These are phyloP conservation scores for Filosporella fistucella DNA, from an alignment of 495 filamentous ascomycete species.

Conservation along the genomic window DNA sequence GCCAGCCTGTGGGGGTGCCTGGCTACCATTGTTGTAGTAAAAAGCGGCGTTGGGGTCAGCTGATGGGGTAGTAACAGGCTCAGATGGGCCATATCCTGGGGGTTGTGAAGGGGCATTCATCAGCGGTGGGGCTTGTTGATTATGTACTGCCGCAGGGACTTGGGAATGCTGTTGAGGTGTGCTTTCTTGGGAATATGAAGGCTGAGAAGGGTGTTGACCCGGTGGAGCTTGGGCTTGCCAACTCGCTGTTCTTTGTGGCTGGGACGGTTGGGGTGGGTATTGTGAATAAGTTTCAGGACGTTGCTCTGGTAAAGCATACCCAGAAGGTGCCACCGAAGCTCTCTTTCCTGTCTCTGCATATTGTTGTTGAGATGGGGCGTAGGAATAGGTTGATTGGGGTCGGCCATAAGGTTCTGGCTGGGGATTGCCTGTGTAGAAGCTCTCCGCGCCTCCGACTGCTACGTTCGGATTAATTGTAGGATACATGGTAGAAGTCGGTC, in stretches of 20 bases:
- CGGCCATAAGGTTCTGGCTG: slow-evolving; percentile 46
- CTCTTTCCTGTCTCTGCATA: slow-evolving; percentile 21
- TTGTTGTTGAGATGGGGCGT: slow-evolving; percentile 26
- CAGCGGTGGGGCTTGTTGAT: slow-evolving; percentile 20
- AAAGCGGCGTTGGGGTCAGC: slow-evolving; percentile 42
- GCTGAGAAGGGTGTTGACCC: slow-evolving; percentile 28
- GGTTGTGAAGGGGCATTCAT: slow-evolving; percentile 26
- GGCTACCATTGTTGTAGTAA: slow-evolving; percentile 36
- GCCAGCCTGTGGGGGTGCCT: slow-evolving; percentile 12
- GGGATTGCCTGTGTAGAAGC: slow-evolving; percentile 70
- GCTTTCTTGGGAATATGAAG: slow-evolving; percentile 19
- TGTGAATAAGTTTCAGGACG: slow-evolving; percentile 16
- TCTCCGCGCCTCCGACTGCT: slow-evolving; percentile 58
- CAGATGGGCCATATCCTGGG: slow-evolving; percentile 24
- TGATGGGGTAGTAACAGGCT: slow-evolving; percentile 29
- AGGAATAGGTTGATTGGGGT: slow-evolving; percentile 29
- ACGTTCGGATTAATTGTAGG: slow-evolving; percentile 54
- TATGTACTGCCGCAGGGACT: background rate
- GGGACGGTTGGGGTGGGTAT: slow-evolving; percentile 16
- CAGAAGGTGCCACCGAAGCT: slow-evolving; percentile 21
- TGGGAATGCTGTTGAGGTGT: slow-evolving; percentile 10
- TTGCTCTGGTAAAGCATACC: slow-evolving; percentile 20
- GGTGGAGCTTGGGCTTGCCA: slow-evolving; percentile 35
- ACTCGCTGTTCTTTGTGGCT: slow-evolving; percentile 37
- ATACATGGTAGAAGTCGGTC: slow-evolving; percentile 61